Base-by-base conservation (phyloP, 176 grass and related monocot genomes). In the Cenchrus fungigraminus region DNA sequence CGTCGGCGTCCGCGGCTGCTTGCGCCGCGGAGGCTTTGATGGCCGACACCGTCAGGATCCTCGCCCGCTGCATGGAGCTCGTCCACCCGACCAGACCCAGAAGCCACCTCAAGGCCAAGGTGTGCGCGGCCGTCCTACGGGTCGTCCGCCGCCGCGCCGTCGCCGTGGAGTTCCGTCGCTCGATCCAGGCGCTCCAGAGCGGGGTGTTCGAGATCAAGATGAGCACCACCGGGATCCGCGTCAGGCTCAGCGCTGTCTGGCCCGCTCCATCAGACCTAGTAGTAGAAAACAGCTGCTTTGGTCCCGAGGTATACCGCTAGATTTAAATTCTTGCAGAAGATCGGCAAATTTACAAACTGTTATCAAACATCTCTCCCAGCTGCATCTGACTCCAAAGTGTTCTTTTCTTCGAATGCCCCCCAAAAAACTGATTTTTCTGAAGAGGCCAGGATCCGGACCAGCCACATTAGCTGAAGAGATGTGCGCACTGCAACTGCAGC, bases 181-280 rank as follows among this genome's bases (percentile, higher is more conserved):
- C 68, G 17, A 49, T 71, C 44, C 3, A 25, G n/a, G 69, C 69
- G 69, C 69, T 72, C 9, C 66, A 68, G 66, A 68, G 66, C 16
- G 66, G 37, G 66, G 37, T 9, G 66, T 68, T 68, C 1, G 11
- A 68, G 12, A 68, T 68, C 66, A 44, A 44, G 66, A n/a, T 72
- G 10, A 20, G 69, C 69, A 22, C 2, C 58, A 16, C 15, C 11
- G 45, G 3, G 0, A 50, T 72, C 69, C 5, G 16, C 69, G 37
- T 72, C 45, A 50, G 11, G 44, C 5, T 72, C 10, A 10, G 22
- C 1, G n/a, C 69, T 15, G 3, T 44, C 20, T 68, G 66, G 66
- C 66, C 34, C 37, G 34, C 65, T 15, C 40, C 37, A 17, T 68
- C 66, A 8, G 37, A 68, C 15, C 3, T 56, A 19, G 11, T 67